Conservation (phyloP, 352 stramenopile species). For the Phytopythium helicoides region DNA sequence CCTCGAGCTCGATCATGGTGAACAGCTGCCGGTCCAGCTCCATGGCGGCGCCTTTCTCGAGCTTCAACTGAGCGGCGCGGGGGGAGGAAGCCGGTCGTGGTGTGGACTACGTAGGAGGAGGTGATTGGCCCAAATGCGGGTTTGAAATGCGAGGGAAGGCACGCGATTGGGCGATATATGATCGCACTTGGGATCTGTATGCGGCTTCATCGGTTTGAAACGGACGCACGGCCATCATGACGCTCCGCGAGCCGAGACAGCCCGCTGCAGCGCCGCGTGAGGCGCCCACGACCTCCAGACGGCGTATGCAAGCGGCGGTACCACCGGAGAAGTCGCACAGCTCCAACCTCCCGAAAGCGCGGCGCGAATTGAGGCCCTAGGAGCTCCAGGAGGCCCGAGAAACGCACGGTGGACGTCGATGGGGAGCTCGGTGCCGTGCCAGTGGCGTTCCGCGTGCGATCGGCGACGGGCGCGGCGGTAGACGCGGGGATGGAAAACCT, state of each 20-base stretch:
- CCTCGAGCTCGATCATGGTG: slow-evolving; percentile 64
- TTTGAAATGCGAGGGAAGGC: slow-evolving; percentile 4
- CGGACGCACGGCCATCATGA: neutral
- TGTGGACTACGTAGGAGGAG: neutral
- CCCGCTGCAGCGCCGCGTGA: too few relatives aligned
- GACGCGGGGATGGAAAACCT: slow-evolving; percentile 34
- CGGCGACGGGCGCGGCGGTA: slow-evolving; percentile 29
- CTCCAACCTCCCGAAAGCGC: too few relatives aligned
- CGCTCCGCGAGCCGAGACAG: too few relatives aligned
- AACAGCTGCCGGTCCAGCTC: slow-evolving; percentile 38
- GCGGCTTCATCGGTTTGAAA: neutral
- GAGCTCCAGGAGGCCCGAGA: neutral
- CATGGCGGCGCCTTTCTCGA: slow-evolving; percentile 18
- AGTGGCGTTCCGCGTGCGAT: slow-evolving; percentile 39
- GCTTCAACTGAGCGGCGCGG: slow-evolving; percentile 4
- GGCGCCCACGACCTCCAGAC: too few relatives aligned
- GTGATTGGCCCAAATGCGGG: neutral
- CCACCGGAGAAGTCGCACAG: too few relatives aligned
- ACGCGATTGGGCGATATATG: too few relatives aligned
- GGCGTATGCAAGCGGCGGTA: too few relatives aligned
- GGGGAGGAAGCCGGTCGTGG: neutral
- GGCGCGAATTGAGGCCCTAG: too few relatives aligned
- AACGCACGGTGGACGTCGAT: neutral
- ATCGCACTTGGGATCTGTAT: neutral
- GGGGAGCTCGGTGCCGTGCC: slow-evolving; percentile 11